Base-by-base conservation (phyloP, 176 grass and related monocot genomes). In the Hyparrhenia diplandra region DNA sequence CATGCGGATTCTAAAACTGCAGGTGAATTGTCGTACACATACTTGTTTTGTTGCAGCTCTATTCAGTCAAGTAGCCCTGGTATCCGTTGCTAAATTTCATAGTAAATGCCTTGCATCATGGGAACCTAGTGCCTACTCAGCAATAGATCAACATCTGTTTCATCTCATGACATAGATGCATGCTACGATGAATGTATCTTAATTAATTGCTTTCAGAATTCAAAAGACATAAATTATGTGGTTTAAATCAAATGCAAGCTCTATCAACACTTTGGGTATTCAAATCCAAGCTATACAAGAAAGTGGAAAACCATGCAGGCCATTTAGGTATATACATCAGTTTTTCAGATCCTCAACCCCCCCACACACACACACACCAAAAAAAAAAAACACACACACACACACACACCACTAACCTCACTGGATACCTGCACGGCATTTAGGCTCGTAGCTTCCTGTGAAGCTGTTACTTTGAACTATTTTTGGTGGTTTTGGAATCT, bases 1-100 rank as follows among this genome's bases (percentile, higher is more conserved):
- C 91, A 71, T 95, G 74, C 88, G 30, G 78, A 98, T 98, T 89
- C 84, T 98, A 73, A 95, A 95, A 77, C 90, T 98, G 41, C 96
- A 98, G 92, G 96, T 98, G 83, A 78, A 77, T 82, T 73, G 13
- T 69, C 43, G 52, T n/a, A n/a, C n/a, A n/a, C n/a, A n/a, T n/a
- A n/a, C n/a, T 57, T n/a, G 12, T 65, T 31, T 24, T 81, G 31
- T 74, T 60, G 20, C 31, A 76, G 57, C 77, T 80, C 28, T 90
- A 51, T 69, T 77, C 17, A 68, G 43, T 55, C 12, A 13, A 59
- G 9, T 61, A 64, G 57, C 39, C 13, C 16, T 68, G 4, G 28
- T 72, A 76, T 46, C 58, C 14, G 14, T 64, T 75, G 71, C 11
- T 9, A 17, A 75, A 85, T 57, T 64, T 85, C 11, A 76, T 34